Evolutionary conservation across 2,329 filamentous ascomycete species (phyloP), one percentile per base, ranked within the genome.

Genomic region (Cytospora chrysosperma): DNA sequence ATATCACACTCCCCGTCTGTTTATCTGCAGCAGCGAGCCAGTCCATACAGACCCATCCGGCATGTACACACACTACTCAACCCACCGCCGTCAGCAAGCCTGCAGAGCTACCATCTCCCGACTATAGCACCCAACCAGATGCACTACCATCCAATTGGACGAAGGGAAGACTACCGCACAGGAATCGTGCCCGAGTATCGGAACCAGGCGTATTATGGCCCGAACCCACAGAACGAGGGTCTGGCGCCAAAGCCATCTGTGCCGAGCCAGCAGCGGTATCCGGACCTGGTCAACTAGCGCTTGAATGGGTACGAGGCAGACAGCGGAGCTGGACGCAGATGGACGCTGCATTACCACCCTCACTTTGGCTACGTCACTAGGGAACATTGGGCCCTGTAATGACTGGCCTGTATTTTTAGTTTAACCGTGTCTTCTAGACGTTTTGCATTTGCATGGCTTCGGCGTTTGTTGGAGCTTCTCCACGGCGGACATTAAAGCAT

Each of bases 31-130:
- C 92, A 97, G 73, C 86, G 95, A 62, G 88, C 91, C 67, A 98
- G 94, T 61, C 95, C 95, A 3, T 98, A 98, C 76, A 91, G 92
- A 67, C 94, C 94, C 1, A 89, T 97, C 47, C 90, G 93, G 59
- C 86, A 92, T 65, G 92, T 97, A 64, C 93, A 95, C 69, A 96
- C 92, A 0, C 84, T 98, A n/a, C 82, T 97, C 32, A 92, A 95
- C 64, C 93, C 93, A 34, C 92, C 93, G 8, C 91, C 93, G 0
- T 90, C 91, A 27, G 83, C 87, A 10, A 92, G 92, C 9, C 84
- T 96, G 67, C 89, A 94, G 67, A 85, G 90, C 69, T 89, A 92
- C 72, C 82, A 89, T 68, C 79, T 91, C 7, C 70, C 72, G 57
- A 60, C 70, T 28, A 67, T 85, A 74, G 77, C 79, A 80, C 87